Percentiles rank a stretch among this genome's conserved stretches.
Evolutionary conservation across 2,329 filamentous ascomycete species (phyloP).

Genomic region (Phialophora tarda): DNA sequence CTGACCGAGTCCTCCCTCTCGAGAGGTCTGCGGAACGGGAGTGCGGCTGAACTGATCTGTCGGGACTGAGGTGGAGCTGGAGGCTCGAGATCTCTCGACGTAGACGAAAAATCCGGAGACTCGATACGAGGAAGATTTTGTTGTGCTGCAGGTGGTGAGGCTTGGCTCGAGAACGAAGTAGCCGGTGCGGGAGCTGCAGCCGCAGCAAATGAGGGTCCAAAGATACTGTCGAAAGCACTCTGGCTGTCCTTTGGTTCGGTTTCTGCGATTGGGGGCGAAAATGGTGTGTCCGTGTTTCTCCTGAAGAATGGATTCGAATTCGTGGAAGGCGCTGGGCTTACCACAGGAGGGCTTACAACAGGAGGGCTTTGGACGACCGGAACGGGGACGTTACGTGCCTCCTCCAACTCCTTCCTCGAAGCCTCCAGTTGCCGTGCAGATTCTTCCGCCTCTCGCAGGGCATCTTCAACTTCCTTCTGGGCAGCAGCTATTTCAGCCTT

Average conservation of each 20-base stretch:
- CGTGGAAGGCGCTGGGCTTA: constrained; percentile 62
- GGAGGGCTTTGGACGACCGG: constrained; percentile 27
- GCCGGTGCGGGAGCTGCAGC: constrained; percentile 61
- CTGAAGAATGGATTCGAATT: constrained; percentile 95
- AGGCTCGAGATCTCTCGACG: constrained; percentile 43
- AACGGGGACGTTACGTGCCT: constrained; percentile 33
- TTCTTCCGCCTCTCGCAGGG: constrained; percentile 56
- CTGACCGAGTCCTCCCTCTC: constrained; percentile 69
- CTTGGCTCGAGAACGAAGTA: constrained; percentile 61
- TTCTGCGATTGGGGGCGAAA: constrained; percentile 30
- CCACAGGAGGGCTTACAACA: constrained; percentile 36
- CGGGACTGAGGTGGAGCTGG: constrained; percentile 73
- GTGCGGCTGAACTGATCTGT: constrained; percentile 76
- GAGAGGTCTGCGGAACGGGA: constrained; percentile 68
- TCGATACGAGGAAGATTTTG: constrained; percentile 50
- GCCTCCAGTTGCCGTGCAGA: constrained; percentile 47
- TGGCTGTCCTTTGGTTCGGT: constrained; percentile 30
- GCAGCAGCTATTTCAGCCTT: constrained; percentile 75
- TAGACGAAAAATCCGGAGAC: constrained; percentile 43
- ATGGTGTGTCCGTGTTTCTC: constrained; percentile 58
- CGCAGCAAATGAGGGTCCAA: constrained; percentile 70
- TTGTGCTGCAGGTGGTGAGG: constrained; percentile 58
- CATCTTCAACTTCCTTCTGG: constrained; percentile 68
- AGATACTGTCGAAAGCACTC: constrained; percentile 82
- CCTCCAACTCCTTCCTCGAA: constrained; percentile 46